Evolutionary conservation across 768 basidiomycete genomes (phyloP), one percentile per base, ranked within the genome.

Genomic region (Cytidiella melzeri): DNA sequence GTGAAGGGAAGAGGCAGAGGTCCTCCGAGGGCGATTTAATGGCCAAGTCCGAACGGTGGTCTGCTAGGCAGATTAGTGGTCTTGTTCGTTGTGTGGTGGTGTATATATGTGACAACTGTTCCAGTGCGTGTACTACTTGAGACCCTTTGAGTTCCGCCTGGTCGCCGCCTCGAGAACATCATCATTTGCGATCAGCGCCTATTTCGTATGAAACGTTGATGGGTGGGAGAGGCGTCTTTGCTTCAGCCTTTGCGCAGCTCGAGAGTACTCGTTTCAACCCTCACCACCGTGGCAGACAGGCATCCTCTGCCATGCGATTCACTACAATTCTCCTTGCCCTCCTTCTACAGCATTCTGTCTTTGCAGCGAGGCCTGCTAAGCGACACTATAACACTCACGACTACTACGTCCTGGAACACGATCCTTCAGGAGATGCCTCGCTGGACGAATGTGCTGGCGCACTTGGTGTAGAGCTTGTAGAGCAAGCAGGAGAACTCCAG

Each of bases 391-490:
- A 72, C 51, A 75, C 77, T 12, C 81, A 88, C 66, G 73, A 84
- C 58, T 98, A 99, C 71, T 97, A 94, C 71, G 78, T 84, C 46
- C 60, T 91, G 24, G 81, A 84, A 57, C 80, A 87, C 59, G 66
- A 74, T 57, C 79, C 87, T 40, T 58, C 61, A 40, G 64, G 69
- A 7, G 69, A 71, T 53, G 73, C 76, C 55, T 74, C 81, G 56
- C 74, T 88, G 53, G 67, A 68, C 48, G 81, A 87, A 54, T 73
- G 84, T 50, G 75, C 82, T 5, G 41, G 62, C 5, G 64, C 70
- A 0, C 74, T 98, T 10, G 83, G 82, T 12, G 84, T 92, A 19
- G 86, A 97, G 67, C 69, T 96, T 42, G 85, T 98, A 49, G 91
- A 94, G 62, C 86, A 80, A 57, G 84, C 83, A 21, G 93, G 96